Evolutionary conservation across 2,329 filamentous ascomycete genomes (phyloP).

Genomic region (Pseudonectria foliicola): DNA sequence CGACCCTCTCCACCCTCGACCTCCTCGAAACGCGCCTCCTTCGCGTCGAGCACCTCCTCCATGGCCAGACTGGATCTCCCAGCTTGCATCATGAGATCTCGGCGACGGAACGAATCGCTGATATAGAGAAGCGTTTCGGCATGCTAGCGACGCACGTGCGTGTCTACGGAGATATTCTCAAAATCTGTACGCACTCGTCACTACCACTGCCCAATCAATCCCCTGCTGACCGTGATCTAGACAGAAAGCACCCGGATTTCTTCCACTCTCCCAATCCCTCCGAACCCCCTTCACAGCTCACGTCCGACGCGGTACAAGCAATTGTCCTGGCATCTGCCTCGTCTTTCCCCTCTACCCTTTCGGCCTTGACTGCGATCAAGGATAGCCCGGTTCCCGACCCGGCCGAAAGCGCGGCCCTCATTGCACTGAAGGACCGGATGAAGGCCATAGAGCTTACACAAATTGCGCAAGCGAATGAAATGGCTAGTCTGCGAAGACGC

Average conservation of each 20-base stretch:
- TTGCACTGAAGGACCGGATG: constrained; percentile 54
- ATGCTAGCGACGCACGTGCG: constrained; percentile 43
- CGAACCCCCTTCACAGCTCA: constrained; percentile 45
- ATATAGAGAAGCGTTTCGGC: constrained; percentile 48
- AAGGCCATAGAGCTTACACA: constrained; percentile 54
- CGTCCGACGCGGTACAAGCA: constrained; percentile 43
- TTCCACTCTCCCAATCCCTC: constrained; percentile 42
- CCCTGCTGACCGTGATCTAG: constrained; percentile 24
- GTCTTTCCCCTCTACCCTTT: constrained; percentile 48
- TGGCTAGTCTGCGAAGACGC: constrained; percentile 54
- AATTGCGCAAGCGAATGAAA: constrained; percentile 52
- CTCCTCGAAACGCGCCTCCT: constrained; percentile 52
- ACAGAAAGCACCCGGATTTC: constrained; percentile 46
- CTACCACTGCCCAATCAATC: neutral
- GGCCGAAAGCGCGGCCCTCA: constrained; percentile 46
- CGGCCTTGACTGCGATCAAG: constrained; percentile 48
- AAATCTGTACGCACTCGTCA: constrained; percentile 44
- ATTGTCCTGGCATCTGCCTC: constrained; percentile 51
- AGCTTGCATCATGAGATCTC: constrained; percentile 31
- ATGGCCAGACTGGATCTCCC: constrained; percentile 35
- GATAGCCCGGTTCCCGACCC: constrained; percentile 52
- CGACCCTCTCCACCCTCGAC: constrained; percentile 47
- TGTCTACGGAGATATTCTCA: constrained; percentile 52
- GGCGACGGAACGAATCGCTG: constrained; percentile 37
- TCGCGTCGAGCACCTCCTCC: constrained; percentile 52